Base-by-base conservation (phyloP, 306 rosid genomes). In the Hippophae gyantsensis region DNA sequence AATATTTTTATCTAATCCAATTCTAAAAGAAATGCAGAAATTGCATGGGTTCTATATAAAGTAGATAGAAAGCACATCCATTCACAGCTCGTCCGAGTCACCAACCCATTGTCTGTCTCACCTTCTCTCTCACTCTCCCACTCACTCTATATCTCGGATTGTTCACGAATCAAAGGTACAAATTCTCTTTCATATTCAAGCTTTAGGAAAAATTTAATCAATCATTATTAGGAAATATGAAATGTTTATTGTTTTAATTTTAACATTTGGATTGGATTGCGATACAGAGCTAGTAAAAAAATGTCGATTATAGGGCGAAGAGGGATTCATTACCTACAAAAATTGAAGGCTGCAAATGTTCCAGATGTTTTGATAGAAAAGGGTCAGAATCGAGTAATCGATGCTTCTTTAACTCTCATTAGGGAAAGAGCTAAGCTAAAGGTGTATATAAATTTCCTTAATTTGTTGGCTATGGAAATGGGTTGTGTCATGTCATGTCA, bases 381-480 rank as follows among this genome's bases (percentile, higher is more conserved):
- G 32, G 99, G 99, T 18, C 99, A 84, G 68, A 77, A 25, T 60
- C 86, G 96, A 46, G 95, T 88, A 9, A 82, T 92, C 13, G 96
- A 88, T 70, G 99, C 96, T 62, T 92, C 99, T 54, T 95, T 92
- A 48, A 92, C 99, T 3, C 94, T 92, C 42, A 92, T 92, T 72
- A 85, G 96, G 38, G 99, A 92, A 71, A 86, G 97, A 60, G 95
- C 97, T 25, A 92, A 84, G 78, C 95, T 92, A 42, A 84, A 88
- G 99, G 96, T 80, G 58, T 66, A 13, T 52, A 9, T n/a, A 0
- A 12, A 11, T 25, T 1, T 63, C 10, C 38, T 42, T 45, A 18
- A 54, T 53, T 6, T 55, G 1, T 5, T 13, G 13, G 10, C 10
- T 14, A 40, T 58, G 40, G n/a, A 23, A 13, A 11, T 57, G 50